Base-by-base conservation (phyloP, 192 early-diverging fungal genomes). In the Umbelopsis sp. region DNA sequence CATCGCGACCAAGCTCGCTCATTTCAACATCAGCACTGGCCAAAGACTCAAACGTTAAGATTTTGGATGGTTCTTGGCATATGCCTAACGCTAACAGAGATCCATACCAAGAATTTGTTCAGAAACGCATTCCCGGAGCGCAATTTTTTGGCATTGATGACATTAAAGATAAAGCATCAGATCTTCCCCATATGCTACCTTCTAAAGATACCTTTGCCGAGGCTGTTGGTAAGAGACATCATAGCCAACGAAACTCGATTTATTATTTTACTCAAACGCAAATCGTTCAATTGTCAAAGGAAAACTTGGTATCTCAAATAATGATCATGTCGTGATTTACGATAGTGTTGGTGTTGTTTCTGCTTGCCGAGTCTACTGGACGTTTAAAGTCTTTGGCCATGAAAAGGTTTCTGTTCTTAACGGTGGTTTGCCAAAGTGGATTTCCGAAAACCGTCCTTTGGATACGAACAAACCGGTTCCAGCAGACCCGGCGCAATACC, bases 311-410 rank as follows among this genome's bases (percentile, higher is more conserved):
- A 94, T 99, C 49, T 71, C 78, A 9, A 88, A 90, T 22, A 75
- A 80, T 15, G 94, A 96, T 75, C 93, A 96, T 76, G 85, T 99
- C 12, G 91, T 99, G 0, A 86, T 95, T 25, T 99, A 99, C 74
- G 97, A 99, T 74, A 82, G 90, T 1, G 74, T 82, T 3, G 95
- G 95, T 7, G 81, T 93, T 37, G 86, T 91, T 53, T 91, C 95
- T 15, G 89, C 95, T 8, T 88, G 89, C 48, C 88, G 97, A 16
- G 92, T 94, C 21, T 97, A 91, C 78, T 99, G 95, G 95, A 95
- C 93, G 50, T 94, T 97, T 80, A 93, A 92, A 77, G 88, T 83
- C n/a, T 95, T 98, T 89, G 94, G 94, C 15, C 97, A 98, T 68
- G 65, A 90, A 35, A 91, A 92, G 3, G 89, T 96, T 2, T 94